Percentiles rank a stretch among this genome's conserved stretches.
Conservation (phyloP, 1,284 basidiomycete species). For the Cutaneotrichosporon sp. region DNA sequence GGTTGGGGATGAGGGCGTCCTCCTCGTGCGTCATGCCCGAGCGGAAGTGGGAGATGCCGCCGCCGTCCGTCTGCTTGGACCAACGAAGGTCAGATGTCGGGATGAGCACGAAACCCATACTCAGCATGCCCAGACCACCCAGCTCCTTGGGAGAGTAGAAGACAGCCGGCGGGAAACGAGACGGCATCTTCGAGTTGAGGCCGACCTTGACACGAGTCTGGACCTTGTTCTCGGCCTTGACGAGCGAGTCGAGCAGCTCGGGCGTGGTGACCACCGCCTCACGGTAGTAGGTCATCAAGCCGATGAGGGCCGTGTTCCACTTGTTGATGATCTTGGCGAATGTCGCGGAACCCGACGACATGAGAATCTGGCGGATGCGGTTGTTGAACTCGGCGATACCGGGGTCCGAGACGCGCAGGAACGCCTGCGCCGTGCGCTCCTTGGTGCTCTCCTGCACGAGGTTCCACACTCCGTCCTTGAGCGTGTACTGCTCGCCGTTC, state of each 20-base stretch:
- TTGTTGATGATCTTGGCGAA: conserved; percentile 99
- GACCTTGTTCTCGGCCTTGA: conserved; percentile 98
- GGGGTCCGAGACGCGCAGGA: conserved; percentile 94
- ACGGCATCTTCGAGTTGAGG: conserved; percentile 98
- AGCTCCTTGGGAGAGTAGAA: conserved; percentile 95
- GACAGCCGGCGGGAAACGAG: conserved; percentile 94
- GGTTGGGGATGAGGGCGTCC: conserved; percentile 90
- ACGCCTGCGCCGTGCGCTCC: conserved; percentile 95
- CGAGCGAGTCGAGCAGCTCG: conserved; percentile 87
- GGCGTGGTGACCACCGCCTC: conserved; percentile 99
- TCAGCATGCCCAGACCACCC: conserved; percentile 97
- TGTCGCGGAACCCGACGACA: conserved; percentile 98
- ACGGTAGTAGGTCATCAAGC: conserved; percentile 96
- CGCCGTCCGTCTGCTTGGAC: conserved; percentile 97
- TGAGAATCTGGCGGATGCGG: conserved; percentile 91
- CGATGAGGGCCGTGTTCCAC: conserved; percentile 95
- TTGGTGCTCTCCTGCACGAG: conserved; percentile 93
- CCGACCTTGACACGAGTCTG: conserved; percentile 99
- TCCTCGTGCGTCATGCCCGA: conserved; percentile 95
- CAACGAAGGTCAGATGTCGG: conserved; percentile 95
- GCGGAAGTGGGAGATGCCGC: conserved; percentile 91
- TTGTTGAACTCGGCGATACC: conserved; percentile 97
- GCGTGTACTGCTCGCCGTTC: conserved; percentile 91
- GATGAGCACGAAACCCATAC: conserved; percentile 98
- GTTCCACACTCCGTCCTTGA: conserved; percentile 98